These are phyloP conservation scores for Talaromyces sp. DNA, from an alignment of 2,329 filamentous ascomycete genomes.

Conservation along the genomic window DNA sequence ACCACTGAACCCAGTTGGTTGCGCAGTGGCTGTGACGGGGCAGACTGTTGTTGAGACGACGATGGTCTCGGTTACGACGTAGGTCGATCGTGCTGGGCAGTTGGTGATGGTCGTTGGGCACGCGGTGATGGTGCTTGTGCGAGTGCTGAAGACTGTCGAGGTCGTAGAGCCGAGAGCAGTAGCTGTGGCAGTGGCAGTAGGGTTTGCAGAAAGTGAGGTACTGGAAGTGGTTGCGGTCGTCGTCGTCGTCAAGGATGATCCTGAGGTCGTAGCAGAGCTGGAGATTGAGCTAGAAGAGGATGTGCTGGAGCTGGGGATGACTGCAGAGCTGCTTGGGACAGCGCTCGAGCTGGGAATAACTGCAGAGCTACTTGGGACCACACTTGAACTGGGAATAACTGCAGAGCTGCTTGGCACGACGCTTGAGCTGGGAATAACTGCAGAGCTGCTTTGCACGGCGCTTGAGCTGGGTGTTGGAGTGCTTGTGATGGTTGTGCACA, in stretches of 20 bases:
- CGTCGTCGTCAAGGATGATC: not conserved
- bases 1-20: not conserved
- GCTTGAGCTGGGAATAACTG: not conserved
- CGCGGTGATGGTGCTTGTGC: slow-evolving; percentile 10
- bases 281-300: not conserved
- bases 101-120: slow-evolving; percentile 6
- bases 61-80: slow-evolving; percentile 5
- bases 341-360: not conserved
- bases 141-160: slow-evolving; percentile 6
- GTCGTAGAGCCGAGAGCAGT: slow-evolving; percentile 3
- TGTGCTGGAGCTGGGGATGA: not conserved
- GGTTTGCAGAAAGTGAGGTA: no score
- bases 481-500: not conserved
- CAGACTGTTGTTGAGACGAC: slow-evolving; percentile 4
- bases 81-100: slow-evolving; percentile 5
- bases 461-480: no score
- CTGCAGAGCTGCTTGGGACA: not conserved
- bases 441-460: not conserved
- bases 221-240: not conserved
- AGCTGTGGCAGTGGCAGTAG: not conserved
- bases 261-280: not conserved
- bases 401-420: not conserved
- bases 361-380: not conserved
- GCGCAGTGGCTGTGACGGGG: slow-evolving; percentile 2
- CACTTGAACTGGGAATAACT: not conserved